A percentile compares a stretch with the other conserved stretches of the same genome.
phyloP scores from a whole-genome alignment of 306 rosid species.

The Vigna trinervia region DNA sequence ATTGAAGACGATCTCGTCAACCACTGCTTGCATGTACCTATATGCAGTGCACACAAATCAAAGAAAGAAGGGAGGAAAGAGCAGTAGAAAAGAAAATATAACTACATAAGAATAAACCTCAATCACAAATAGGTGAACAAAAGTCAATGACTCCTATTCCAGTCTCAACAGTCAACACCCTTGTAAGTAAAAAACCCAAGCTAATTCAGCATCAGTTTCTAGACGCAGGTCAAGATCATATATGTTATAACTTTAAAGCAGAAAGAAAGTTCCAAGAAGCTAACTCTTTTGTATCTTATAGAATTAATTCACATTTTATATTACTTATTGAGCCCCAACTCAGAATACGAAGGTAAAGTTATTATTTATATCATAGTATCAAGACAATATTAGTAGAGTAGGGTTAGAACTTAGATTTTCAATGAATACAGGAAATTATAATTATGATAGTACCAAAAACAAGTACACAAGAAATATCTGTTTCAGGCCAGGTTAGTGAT shows the following conservation, averaged over 20 bases:
- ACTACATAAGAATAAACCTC: slow-evolving; percentile 22
- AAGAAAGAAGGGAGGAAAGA: neutral
- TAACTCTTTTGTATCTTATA: neutral
- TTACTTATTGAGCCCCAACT: neutral
- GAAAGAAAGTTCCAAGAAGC: slow-evolving; percentile 4
- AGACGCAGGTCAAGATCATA: neutral
- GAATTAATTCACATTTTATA: neutral
- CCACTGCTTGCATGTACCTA: slow-evolving; percentile 99
- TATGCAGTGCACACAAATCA: slow-evolving; percentile 35
- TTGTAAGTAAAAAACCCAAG: neutral
- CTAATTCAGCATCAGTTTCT: neutral
- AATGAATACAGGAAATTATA: slow-evolving; percentile 4
- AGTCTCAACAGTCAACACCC: slow-evolving; percentile 19
- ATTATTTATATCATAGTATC: neutral
- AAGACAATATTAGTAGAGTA: neutral
- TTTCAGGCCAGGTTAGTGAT: neutral
- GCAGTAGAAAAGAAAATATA: slow-evolving; percentile 25
- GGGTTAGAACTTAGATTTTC: neutral
- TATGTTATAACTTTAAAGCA: neutral
- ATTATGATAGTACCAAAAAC: slow-evolving; percentile 16
- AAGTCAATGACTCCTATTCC: slow-evolving; percentile 27
- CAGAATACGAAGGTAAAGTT: neutral
- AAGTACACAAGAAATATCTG: neutral
- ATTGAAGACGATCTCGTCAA: slow-evolving; percentile 79
- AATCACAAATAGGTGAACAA: slow-evolving; percentile 25